A percentile compares a stretch with the other conserved stretches of the same genome.
These are phyloP conservation scores for Tylopilus balloui DNA, from an alignment of 768 basidiomycete species.

Conservation along the genomic window DNA sequence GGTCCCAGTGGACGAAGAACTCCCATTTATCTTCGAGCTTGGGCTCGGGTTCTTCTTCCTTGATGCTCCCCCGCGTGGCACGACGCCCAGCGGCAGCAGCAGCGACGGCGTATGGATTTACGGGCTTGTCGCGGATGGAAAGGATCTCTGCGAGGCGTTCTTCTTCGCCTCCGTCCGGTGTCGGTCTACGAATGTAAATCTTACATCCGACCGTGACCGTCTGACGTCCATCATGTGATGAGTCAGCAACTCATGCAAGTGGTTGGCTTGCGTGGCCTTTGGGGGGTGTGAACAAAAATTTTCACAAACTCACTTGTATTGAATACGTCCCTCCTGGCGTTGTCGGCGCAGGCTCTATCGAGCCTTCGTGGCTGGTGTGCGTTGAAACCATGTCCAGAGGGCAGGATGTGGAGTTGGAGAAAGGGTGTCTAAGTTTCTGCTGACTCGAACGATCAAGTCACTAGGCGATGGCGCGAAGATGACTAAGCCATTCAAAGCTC, in stretches of 20 bases:
- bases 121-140: conserved; percentile 85
- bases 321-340: conserved; percentile 72
- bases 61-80: conserved; percentile 35
- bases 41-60: conserved; percentile 46
- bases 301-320: conserved; percentile 54
- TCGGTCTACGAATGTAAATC: conserved; percentile 83
- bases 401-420: conserved; percentile 3
- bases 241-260: conserved; percentile 27
- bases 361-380: conserved; percentile 32
- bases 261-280: conserved; percentile 10
- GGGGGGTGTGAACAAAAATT: conserved; percentile 26
- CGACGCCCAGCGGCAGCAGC: conserved; percentile 28
- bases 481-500: conserved; percentile 19
- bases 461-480: background rate
- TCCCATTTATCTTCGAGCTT: conserved; percentile 79
- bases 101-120: conserved; percentile 47
- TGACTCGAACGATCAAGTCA: conserved; percentile 3
- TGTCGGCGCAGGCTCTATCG: conserved; percentile 54
- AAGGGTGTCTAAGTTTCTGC: conserved; percentile 7
- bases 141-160: conserved; percentile 95
- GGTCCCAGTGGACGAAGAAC: conserved; percentile 98
- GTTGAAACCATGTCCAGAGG: conserved; percentile 28
- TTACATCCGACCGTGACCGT: conserved; percentile 92
- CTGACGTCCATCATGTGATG: conserved; percentile 41
- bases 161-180: conserved; percentile 68